Evolutionary conservation across 2,329 filamentous ascomycete genomes (phyloP).

Genomic region (Cercospora nicotianae): DNA sequence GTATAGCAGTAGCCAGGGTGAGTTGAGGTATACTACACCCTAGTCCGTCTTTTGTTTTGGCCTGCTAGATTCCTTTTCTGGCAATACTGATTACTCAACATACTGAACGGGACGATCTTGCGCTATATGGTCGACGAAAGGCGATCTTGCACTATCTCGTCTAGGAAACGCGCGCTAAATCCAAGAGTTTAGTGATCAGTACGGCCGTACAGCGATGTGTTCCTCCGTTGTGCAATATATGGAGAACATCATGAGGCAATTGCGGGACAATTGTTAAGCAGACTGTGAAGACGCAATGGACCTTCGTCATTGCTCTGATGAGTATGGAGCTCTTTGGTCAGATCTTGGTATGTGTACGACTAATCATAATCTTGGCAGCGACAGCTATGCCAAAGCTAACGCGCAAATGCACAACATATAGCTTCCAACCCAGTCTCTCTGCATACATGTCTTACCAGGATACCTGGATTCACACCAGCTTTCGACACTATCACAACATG

Average conservation of each 20-base stretch:
- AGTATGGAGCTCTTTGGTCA: not conserved
- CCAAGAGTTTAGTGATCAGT: not conserved
- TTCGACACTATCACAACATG: not conserved
- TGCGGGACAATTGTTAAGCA: not conserved
- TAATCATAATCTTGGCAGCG: not conserved
- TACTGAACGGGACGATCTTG: not conserved
- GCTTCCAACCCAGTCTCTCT: not conserved
- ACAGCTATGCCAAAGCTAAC: not conserved
- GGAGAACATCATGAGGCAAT: not conserved
- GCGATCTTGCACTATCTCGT: not conserved
- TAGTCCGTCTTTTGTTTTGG: not conserved
- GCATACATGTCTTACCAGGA: not conserved
- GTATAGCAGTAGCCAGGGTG: not conserved
- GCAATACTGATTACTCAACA: not conserved
- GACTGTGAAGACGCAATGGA: not conserved
- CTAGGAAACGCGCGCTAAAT: not conserved
- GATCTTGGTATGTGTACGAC: not conserved
- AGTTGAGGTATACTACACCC: not conserved
- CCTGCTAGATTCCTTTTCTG: not conserved
- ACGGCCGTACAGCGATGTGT: not conserved
- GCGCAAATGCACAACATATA: not conserved
- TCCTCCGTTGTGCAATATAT: not conserved
- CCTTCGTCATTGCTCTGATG: not conserved
- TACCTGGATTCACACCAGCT: not conserved
- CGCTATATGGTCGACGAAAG: not conserved